These are phyloP conservation scores for Amylostereum chailletii DNA, from an alignment of 1,284 basidiomycete genomes.

Conservation along the genomic window DNA sequence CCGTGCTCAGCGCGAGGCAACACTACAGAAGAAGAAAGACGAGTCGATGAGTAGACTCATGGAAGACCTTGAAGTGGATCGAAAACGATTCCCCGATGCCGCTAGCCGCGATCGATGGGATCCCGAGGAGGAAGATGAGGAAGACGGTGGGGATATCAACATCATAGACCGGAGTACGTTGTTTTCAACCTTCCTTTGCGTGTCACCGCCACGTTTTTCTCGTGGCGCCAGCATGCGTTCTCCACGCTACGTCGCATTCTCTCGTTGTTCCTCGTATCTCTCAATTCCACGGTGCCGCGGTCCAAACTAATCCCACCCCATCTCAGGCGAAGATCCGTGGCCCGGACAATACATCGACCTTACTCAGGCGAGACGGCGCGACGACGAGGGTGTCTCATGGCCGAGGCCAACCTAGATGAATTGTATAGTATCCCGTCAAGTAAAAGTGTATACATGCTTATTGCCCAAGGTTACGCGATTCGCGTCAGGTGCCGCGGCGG, in stretches of 20 bases:
- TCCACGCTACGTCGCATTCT: too few relatives aligned
- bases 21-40: constrained; percentile 61
- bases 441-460: too few relatives aligned
- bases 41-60: constrained; percentile 79
- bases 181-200: too few relatives aligned
- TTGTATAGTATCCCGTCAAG: too few relatives aligned
- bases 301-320: background rate
- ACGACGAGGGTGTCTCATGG: constrained; percentile 51
- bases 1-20: constrained; percentile 48
- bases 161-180: constrained; percentile 57
- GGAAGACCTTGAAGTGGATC: constrained; percentile 78
- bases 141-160: constrained; percentile 54
- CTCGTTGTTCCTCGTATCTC: too few relatives aligned
- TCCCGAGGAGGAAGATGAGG: constrained; percentile 42
- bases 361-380: constrained; percentile 41
- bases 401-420: constrained; percentile 39
- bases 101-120: constrained; percentile 51
- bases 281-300: too few relatives aligned
- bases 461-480: too few relatives aligned
- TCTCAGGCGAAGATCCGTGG: constrained; percentile 53
- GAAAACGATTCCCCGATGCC: constrained; percentile 43
- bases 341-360: constrained; percentile 66
- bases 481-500: too few relatives aligned
- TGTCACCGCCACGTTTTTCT: background rate
- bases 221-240: too few relatives aligned